Base-by-base conservation (phyloP, 176 grass and related monocot genomes). In the Melocanna baccifera region DNA sequence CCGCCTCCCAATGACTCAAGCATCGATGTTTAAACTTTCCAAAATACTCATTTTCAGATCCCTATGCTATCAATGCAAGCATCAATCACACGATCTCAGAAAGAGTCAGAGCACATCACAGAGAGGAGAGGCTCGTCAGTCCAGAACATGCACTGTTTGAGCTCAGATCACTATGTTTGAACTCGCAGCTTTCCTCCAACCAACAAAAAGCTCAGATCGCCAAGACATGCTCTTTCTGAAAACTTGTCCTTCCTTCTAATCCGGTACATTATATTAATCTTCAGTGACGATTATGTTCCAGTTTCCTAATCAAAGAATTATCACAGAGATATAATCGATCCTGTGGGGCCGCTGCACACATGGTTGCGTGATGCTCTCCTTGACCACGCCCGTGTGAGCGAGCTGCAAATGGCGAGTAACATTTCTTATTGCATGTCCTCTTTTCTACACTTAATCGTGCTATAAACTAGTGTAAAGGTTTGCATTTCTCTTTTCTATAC, bases 321-420 rank as follows among this genome's bases (percentile, higher is more conserved):
- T 75, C 43, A 34, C 18, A 30, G 68, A 30, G 68, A 15, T 43
- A 8, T 37, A 30, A 50, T 79, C 5, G 22, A 25, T n/a, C n/a
- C 41, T 48, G 52, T 25, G 69, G 83, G 74, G 39, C 63, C 12
- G 26, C 40, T 14, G 12, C 67, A 64, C 68, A 87, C 81, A 67
- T 84, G 87, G 20, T 19, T 6, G 37, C 39, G 68, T 89, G 76
- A 84, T 84, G 75, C 58, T 75, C 56, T 34, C 75, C 46, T 74
- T 89, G 81, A 80, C 76, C 87, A 9, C 15, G 39, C 39, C 39
- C 36, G 37, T 22, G 25, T 22, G 45, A n/a, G 73, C 16, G 25
- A 77, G n/a, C 13, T 75, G 50, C 26, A 69, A 28, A 80, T 62
- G 80, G 77, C 15, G 47, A 29, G 13, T 47, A 0, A 0, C 26